A percentile compares a stretch with the other conserved stretches of the same genome.
phyloP scores from a whole-genome alignment of 768 basidiomycete species.

The Podaxis mareebaensis region DNA sequence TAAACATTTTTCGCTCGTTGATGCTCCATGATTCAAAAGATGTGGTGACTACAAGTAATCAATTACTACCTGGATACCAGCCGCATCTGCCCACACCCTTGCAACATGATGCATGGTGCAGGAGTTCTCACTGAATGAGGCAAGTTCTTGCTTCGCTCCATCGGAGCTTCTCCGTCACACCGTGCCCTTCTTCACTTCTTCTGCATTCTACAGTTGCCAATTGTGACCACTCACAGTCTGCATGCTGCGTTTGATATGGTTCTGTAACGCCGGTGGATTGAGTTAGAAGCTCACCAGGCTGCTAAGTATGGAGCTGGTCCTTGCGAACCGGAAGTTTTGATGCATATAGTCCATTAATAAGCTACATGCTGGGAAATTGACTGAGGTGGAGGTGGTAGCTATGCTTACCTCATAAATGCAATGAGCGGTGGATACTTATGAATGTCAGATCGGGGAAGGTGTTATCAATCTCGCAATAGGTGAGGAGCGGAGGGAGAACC shows the following conservation, averaged over 20 bases:
- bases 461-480: not conserved
- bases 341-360: slow-evolving; percentile 1
- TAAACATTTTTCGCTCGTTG: not conserved
- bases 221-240: not conserved
- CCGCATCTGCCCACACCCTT: not conserved
- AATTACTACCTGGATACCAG: slow-evolving; percentile 1
- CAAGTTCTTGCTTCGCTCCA: not conserved
- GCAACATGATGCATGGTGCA: not conserved
- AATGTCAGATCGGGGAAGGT: not conserved
- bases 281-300: not conserved
- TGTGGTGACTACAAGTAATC: not conserved
- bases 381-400: not conserved
- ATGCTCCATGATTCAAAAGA: not conserved
- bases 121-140: slow-evolving; percentile 2
- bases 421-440: not conserved
- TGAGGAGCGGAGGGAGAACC: not conserved
- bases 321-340: not conserved
- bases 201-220: not conserved
- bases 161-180: not conserved
- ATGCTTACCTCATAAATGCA: not conserved
- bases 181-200: not conserved
- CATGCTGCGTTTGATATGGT: not conserved
- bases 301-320: not conserved
- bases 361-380: not conserved
- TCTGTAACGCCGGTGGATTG: not conserved